Conservation (phyloP, 192 early-diverging fungal genomes). For the Coemansia guatemalensis region DNA sequence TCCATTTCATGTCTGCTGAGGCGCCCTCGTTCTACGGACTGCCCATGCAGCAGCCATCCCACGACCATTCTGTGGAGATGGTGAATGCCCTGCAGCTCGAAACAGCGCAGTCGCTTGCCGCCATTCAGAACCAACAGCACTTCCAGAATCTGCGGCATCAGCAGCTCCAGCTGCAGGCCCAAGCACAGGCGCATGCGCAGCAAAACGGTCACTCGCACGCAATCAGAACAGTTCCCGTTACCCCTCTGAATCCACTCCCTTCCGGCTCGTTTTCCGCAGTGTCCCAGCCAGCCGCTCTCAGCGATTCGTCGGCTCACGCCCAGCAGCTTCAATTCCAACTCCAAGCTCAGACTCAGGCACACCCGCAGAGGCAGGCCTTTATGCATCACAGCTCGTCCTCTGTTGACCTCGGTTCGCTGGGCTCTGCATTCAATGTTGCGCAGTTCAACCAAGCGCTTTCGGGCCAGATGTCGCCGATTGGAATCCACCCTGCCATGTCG, state of each 20-base stretch:
- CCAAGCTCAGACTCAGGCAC: conserved; percentile 3
- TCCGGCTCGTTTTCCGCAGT: neutral
- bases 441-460: conserved; percentile 29
- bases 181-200: conserved; percentile 14
- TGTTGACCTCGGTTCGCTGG: conserved; percentile 31
- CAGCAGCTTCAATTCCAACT: conserved; percentile 17
- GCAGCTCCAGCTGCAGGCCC: conserved; percentile 25
- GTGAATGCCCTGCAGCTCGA: conserved; percentile 19
- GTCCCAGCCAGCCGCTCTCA: conserved; percentile 15
- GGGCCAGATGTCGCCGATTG: conserved; percentile 29
- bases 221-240: conserved; percentile 25
- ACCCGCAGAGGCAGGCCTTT: conserved; percentile 11
- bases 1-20: conserved; percentile 21
- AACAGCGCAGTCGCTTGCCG: neutral
- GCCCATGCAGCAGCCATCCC: conserved; percentile 14
- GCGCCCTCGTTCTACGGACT: conserved; percentile 11
- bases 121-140: conserved; percentile 8
- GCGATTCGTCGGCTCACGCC: conserved; percentile 16
- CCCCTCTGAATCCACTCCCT: conserved; percentile 21
- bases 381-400: conserved; percentile 35
- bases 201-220: conserved; percentile 5
- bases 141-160: conserved; percentile 6
- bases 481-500: conserved; percentile 14
- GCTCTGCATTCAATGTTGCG: conserved; percentile 30
- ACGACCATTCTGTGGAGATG: conserved; percentile 10